Conservation (phyloP, 1,284 basidiomycete genomes). For the Heterobasidion occidentale region DNA sequence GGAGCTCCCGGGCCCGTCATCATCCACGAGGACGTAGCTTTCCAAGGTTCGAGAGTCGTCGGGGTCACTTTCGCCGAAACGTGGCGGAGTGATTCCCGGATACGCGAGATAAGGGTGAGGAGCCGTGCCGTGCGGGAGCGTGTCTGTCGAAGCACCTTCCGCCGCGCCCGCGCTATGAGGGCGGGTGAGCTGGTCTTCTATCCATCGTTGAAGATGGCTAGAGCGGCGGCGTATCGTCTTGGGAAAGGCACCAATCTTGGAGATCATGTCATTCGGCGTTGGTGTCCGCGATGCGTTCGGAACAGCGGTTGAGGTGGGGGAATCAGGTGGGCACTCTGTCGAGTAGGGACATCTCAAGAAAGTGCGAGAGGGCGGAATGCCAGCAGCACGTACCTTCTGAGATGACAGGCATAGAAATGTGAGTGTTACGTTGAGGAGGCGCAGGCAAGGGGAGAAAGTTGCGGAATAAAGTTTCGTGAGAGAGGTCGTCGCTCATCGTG, state of each 20-base stretch:
- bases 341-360: not conserved
- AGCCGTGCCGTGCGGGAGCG: constrained; percentile 21
- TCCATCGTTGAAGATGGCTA: constrained; percentile 62
- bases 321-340: constrained; percentile 4
- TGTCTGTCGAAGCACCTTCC: constrained; percentile 5
- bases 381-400: constrained; percentile 1
- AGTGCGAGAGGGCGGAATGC: no score
- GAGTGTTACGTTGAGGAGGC: not conserved
- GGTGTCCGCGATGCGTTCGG: constrained; percentile 13
- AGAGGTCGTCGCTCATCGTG: constrained; percentile 10
- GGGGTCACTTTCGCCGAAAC: constrained; percentile 22
- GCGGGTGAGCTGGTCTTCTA: constrained; percentile 48
- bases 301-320: constrained; percentile 6
- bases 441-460: not conserved
- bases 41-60: constrained; percentile 30
- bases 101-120: constrained; percentile 47
- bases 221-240: constrained; percentile 35
- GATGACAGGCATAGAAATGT: constrained; percentile 2
- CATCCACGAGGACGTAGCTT: constrained; percentile 47
- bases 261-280: constrained; percentile 1
- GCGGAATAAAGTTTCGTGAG: constrained; percentile 6
- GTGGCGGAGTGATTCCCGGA: constrained; percentile 33
- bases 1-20: constrained; percentile 21
- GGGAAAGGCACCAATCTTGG: not conserved
- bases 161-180: constrained; percentile 2